A percentile compares a stretch with the other conserved stretches of the same genome.
phyloP scores from a whole-genome alignment of 202 grass and related monocot species.

The Digitaria exilis region DNA sequence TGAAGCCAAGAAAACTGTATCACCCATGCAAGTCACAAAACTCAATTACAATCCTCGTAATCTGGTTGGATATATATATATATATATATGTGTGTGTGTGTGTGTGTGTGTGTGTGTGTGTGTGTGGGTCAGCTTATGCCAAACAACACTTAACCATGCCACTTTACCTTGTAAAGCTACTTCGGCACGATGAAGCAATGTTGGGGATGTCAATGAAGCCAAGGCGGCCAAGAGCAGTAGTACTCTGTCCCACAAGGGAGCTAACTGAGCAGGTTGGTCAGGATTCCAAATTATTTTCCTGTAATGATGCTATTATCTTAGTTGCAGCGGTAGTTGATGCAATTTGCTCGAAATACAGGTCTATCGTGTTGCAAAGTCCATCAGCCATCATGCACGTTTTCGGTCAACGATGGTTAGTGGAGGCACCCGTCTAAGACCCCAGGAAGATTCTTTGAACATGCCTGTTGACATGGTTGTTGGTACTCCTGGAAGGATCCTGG shows the following conservation, averaged over 20 bases:
- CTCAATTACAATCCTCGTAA: not conserved
- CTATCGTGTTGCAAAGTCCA: conserved; percentile 85
- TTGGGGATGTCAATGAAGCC: conserved; percentile 86
- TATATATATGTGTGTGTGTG: no score
- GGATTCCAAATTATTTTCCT: conserved; percentile 12
- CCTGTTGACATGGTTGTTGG: conserved; percentile 95
- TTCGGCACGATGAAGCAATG: conserved; percentile 70
- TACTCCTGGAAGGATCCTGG: conserved; percentile 89
- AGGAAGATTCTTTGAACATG: conserved; percentile 90
- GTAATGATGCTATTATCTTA: not conserved
- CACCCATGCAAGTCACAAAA: not conserved
- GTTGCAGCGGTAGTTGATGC: not conserved
- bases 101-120: no score
- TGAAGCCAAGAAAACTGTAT: not conserved
- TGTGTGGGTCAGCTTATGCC: not conserved
- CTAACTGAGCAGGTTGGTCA: conserved; percentile 78
- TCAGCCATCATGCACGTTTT: conserved; percentile 94
- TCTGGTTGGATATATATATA: not conserved
- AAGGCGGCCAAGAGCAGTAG: conserved; percentile 78
- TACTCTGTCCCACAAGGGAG: conserved; percentile 94
- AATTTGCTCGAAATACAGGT: conserved; percentile 55
- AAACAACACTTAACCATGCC: not conserved
- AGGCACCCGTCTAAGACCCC: conserved; percentile 80
- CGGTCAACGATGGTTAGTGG: conserved; percentile 92
- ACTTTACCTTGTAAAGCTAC: conserved; percentile 54